Percentiles rank a stretch among this genome's conserved stretches.
Evolutionary conservation across 495 filamentous ascomycete genomes (phyloP).

Genomic region (Trichoderma asperelloides): DNA sequence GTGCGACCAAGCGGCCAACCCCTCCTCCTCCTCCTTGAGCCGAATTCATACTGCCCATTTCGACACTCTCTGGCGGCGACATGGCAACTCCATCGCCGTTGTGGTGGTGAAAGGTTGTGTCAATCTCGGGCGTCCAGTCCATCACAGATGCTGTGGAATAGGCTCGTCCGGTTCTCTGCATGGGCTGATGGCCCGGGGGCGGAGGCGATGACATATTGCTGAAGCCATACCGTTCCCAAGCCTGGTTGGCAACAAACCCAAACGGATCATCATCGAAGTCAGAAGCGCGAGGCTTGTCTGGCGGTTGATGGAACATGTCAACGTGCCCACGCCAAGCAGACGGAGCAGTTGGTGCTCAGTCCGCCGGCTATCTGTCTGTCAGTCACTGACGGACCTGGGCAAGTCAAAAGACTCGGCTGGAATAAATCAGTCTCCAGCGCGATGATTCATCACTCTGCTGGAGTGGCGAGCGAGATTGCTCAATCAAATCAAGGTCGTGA

Average conservation of each 20-base stretch:
- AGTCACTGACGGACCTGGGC: constrained; percentile 3
- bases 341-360: constrained; percentile 5
- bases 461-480: constrained; percentile 5
- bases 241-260: background rate
- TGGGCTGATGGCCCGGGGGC: background rate
- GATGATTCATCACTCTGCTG: constrained; percentile 2
- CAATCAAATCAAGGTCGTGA: background rate
- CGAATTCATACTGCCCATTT: background rate
- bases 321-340: constrained; percentile 7
- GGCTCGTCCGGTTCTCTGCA: constrained; percentile 1
- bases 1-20: constrained; percentile 8
- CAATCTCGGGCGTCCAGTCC: constrained; percentile 1
- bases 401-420: constrained; percentile 5
- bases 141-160: background rate
- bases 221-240: background rate
- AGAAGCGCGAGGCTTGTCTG: constrained; percentile 3
- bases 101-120: background rate
- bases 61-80: background rate
- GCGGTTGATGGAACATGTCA: constrained; percentile 6
- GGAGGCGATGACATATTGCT: background rate
- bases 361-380: constrained; percentile 4
- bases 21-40: constrained; percentile 4
- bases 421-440: constrained; percentile 6
- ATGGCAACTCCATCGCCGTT: constrained; percentile 3
- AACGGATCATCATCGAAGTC: background rate